Conservation (phyloP, 352 stramenopile genomes). For the Phytophthora constricta region DNA sequence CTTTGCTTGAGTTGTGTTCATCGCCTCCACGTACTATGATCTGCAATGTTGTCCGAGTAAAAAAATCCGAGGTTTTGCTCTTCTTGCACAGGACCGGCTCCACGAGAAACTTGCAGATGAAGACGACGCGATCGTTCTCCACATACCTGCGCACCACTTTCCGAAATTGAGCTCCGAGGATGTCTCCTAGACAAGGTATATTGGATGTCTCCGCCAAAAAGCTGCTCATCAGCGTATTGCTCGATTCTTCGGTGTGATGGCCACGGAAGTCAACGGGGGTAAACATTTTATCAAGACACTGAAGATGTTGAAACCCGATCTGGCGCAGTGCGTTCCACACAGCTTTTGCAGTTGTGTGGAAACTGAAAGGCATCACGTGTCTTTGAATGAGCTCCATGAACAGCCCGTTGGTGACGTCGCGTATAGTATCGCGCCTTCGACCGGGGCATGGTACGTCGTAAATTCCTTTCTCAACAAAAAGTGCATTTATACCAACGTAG, state of each 20-base stretch:
- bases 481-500: conserved; percentile 24
- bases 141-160: conserved; percentile 29
- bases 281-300: neutral
- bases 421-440: conserved; percentile 15
- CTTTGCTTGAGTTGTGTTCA: neutral
- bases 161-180: conserved; percentile 11
- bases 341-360: conserved; percentile 8
- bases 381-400: conserved; percentile 41
- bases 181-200: neutral
- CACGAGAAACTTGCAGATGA: conserved; percentile 32
- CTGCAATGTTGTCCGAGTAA: conserved; percentile 18
- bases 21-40: conserved; percentile 12
- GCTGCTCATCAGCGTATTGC: conserved; percentile 12
- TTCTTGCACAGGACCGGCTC: conserved; percentile 8
- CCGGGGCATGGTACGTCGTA: conserved; percentile 28
- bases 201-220: neutral
- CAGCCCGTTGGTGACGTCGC: conserved; percentile 18
- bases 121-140: conserved; percentile 24
- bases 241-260: conserved; percentile 14
- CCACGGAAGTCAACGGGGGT: conserved; percentile 1
- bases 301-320: conserved; percentile 2
- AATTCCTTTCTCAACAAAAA: conserved; percentile 23
- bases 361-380: conserved; percentile 29
- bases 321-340: conserved; percentile 13
- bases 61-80: neutral